Evolutionary conservation across 2,329 filamentous ascomycete genomes (phyloP).

Genomic region (Clarireedia paspali): DNA sequence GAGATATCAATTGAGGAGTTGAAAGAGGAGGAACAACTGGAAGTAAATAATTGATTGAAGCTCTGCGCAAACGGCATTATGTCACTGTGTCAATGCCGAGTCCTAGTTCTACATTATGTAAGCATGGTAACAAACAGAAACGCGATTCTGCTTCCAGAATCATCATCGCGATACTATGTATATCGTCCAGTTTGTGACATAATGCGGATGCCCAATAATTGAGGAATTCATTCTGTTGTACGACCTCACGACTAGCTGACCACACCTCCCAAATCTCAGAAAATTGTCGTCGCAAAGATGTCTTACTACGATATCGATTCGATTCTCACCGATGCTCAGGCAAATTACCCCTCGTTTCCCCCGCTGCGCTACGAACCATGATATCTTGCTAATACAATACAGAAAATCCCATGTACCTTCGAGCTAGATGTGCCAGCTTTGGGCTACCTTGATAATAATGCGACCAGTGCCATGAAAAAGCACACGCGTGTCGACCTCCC

Average conservation of each 20-base stretch:
- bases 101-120: too few relatives aligned
- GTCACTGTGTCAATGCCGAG: not conserved
- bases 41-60: constrained; percentile 1
- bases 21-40: not conserved
- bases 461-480: constrained; percentile 61
- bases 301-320: constrained; percentile 82
- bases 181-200: too few relatives aligned
- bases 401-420: constrained; percentile 96
- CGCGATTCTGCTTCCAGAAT: not conserved
- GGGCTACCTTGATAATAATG: constrained; percentile 82
- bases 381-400: constrained; percentile 12
- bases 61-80: constrained; percentile 2
- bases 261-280: too few relatives aligned
- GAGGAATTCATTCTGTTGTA: too few relatives aligned
- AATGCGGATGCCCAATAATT: too few relatives aligned
- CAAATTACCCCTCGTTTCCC: constrained; percentile 29
- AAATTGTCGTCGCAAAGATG: constrained; percentile 33
- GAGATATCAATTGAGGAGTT: constrained; percentile 4
- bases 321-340: constrained; percentile 79
- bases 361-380: not conserved
- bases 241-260: too few relatives aligned
- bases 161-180: not conserved
- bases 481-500: constrained; percentile 78
- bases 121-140: not conserved
- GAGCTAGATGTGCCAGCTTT: constrained; percentile 81